Evolutionary conservation across 1,139 yeast species (phyloP).

Genomic region (Pichia sp.): DNA sequence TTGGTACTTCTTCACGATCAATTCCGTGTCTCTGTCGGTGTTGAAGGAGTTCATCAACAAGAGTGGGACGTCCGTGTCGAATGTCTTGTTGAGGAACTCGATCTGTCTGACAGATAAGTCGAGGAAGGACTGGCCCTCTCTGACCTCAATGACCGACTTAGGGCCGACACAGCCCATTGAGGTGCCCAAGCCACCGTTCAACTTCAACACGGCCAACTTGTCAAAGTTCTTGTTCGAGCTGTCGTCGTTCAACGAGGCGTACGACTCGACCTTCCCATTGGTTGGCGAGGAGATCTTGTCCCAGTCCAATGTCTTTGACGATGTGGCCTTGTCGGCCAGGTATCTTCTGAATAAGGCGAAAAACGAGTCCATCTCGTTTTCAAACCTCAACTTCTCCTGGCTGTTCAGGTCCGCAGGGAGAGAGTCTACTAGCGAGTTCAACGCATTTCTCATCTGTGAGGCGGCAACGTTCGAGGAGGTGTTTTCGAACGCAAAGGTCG

Average conservation of each 20-base stretch:
- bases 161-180: slow-evolving; percentile 99
- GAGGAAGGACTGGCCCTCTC: slow-evolving; percentile 96
- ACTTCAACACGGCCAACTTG: slow-evolving; percentile 89
- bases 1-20: slow-evolving; percentile 92
- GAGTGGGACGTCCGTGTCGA: slow-evolving; percentile 91
- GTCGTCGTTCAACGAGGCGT: slow-evolving; percentile 44
- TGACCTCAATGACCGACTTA: slow-evolving; percentile 93
- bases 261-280: slow-evolving; percentile 83
- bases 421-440: slow-evolving; percentile 83
- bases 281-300: slow-evolving; percentile 89
- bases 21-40: slow-evolving; percentile 93
- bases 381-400: slow-evolving; percentile 55
- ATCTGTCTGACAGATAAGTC: slow-evolving; percentile 95
- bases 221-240: slow-evolving; percentile 45
- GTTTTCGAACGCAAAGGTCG: slow-evolving; percentile 87
- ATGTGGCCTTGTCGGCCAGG: slow-evolving; percentile 82
- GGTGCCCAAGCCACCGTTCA: slow-evolving; percentile 97
- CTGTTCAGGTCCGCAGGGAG: slow-evolving; percentile 39
- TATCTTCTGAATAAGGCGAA: slow-evolving; percentile 92
- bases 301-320: slow-evolving; percentile 86
- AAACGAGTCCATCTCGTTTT: slow-evolving; percentile 91
- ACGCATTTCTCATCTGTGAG: slow-evolving; percentile 94
- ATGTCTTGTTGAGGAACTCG: slow-evolving; percentile 87
- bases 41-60: slow-evolving; percentile 97
- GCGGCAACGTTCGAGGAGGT: slow-evolving; percentile 96